Conservation (phyloP, 768 basidiomycete genomes). For the Dioszegia crocea region DNA sequence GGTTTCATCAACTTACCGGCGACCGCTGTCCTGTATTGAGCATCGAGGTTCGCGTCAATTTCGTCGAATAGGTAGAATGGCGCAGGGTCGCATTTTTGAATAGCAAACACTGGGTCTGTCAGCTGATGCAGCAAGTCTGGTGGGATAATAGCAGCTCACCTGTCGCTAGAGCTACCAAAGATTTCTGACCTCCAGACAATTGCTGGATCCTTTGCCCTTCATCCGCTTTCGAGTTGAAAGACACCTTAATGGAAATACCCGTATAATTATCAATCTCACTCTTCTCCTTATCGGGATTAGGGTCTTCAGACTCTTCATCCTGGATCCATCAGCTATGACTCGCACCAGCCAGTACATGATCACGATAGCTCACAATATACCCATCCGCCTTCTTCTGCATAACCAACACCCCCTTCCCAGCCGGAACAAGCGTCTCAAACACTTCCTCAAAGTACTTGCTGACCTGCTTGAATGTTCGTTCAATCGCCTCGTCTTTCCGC, state of each 20-base stretch:
- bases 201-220: slow-evolving; percentile 96
- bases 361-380: slow-evolving; percentile 51
- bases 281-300: slow-evolving; percentile 26
- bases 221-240: slow-evolving; percentile 97
- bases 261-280: slow-evolving; percentile 81
- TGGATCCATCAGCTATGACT: slow-evolving; percentile 4
- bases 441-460: slow-evolving; percentile 96
- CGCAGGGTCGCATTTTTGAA: slow-evolving; percentile 98
- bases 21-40: slow-evolving; percentile 94
- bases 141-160: slow-evolving; percentile 53
- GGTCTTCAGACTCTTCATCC: slow-evolving; percentile 48
- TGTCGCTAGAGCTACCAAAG: slow-evolving; percentile 88
- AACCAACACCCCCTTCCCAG: slow-evolving; percentile 81
- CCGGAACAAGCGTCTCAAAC: slow-evolving; percentile 92
- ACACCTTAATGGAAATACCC: slow-evolving; percentile 95
- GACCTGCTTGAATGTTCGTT: slow-evolving; percentile 96
- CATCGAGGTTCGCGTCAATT: slow-evolving; percentile 97
- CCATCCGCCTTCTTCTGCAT: slow-evolving; percentile 89
- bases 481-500: slow-evolving; percentile 97
- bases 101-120: slow-evolving; percentile 74
- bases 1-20: slow-evolving; percentile 61
- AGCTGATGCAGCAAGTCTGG: not conserved
- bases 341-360: not conserved
- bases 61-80: slow-evolving; percentile 99
- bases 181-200: slow-evolving; percentile 94